A percentile compares a stretch with the other conserved stretches of the same genome.
phyloP scores from a whole-genome alignment of 441 rosid genomes.

The Pelargonium australe region DNA sequence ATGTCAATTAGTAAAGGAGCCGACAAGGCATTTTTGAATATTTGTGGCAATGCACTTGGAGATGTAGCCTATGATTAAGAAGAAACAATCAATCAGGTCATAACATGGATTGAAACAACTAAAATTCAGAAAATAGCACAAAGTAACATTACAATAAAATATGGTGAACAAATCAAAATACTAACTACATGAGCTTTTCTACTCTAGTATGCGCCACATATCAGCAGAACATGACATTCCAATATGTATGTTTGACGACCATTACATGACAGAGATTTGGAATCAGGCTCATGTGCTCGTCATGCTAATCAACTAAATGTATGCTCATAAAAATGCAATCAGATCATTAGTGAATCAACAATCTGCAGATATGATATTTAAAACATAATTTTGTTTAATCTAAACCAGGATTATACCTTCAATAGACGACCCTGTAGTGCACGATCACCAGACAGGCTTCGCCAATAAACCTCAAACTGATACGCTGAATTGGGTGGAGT shows the following conservation, averaged over 20 bases:
- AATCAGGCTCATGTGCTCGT: neutral
- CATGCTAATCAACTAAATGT: neutral
- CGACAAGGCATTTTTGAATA: conserved; percentile 71
- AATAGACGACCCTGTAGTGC: conserved; percentile 51
- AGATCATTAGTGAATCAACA: neutral
- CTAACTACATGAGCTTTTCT: conserved; percentile 4
- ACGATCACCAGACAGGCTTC: conserved; percentile 57
- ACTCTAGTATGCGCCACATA: neutral
- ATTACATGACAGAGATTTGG: neutral
- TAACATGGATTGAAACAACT: conserved; percentile 5
- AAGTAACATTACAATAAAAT: neutral
- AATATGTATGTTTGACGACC: neutral
- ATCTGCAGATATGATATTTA: conserved; percentile 1
- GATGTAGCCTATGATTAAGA: conserved; percentile 45
- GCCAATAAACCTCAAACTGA: conserved; percentile 86
- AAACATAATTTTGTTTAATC: neutral
- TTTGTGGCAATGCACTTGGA: conserved; percentile 64
- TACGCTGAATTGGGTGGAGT: conserved; percentile 71
- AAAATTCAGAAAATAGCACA: conserved; percentile 3
- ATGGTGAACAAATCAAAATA: conserved; percentile 6
- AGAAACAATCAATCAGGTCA: neutral
- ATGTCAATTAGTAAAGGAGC: conserved; percentile 66
- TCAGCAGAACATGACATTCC: neutral
- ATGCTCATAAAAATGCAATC: neutral
- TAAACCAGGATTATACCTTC: conserved; percentile 42